Percentiles rank a stretch among this genome's conserved stretches.
phyloP scores from a whole-genome alignment of 495 filamentous ascomycete species.

The Neurospora hispaniola region DNA sequence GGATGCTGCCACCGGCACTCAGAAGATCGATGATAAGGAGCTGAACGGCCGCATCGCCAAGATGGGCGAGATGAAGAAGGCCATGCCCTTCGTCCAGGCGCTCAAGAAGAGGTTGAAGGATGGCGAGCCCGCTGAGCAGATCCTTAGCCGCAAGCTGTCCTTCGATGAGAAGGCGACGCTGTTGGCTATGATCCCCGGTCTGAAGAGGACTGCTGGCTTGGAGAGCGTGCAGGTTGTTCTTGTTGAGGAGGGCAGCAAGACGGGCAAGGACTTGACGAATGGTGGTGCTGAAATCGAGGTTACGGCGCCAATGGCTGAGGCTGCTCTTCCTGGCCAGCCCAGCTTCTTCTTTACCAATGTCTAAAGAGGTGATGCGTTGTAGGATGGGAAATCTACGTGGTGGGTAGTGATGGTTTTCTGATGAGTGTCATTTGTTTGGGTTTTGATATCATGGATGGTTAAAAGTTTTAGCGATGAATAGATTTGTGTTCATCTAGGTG shows the following conservation, averaged over 20 bases:
- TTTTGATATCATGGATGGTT: background rate
- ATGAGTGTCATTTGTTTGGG: background rate
- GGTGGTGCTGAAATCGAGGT: constrained; percentile 43
- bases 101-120: constrained; percentile 69
- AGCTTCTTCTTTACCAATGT: constrained; percentile 73
- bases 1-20: constrained; percentile 26
- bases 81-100: constrained; percentile 89
- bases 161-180: constrained; percentile 77
- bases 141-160: constrained; percentile 70
- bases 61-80: constrained; percentile 85
- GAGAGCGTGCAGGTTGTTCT: constrained; percentile 52
- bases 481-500: background rate
- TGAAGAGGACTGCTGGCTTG: constrained; percentile 53
- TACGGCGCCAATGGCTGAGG: constrained; percentile 48
- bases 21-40: constrained; percentile 65
- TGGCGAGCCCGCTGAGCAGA: constrained; percentile 46
- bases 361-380: background rate
- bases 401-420: background rate
- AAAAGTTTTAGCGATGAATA: background rate
- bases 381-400: background rate
- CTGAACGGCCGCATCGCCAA: constrained; percentile 64
- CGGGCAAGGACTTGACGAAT: constrained; percentile 41
- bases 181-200: constrained; percentile 30
- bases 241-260: constrained; percentile 61
- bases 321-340: constrained; percentile 68